phyloP scores from a whole-genome alignment of 2,329 filamentous ascomycete species.

The Davidsoniella australis region DNA sequence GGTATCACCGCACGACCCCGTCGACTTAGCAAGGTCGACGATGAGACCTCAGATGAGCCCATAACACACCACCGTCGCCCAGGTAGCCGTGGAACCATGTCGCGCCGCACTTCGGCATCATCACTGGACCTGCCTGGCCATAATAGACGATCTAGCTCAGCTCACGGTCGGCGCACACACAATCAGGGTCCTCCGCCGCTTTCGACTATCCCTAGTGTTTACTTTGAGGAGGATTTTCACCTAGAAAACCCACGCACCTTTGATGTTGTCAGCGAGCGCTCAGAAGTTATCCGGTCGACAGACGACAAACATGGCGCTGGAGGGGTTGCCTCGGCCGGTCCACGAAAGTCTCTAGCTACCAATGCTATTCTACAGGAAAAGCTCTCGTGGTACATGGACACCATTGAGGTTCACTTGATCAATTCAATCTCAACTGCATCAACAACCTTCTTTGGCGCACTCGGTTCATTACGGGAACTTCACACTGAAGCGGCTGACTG shows the following conservation, averaged over 20 bases:
- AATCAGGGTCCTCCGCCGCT: conserved; percentile 65
- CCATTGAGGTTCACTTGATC: conserved; percentile 91
- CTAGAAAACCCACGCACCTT: conserved; percentile 93
- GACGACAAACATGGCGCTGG: conserved; percentile 40
- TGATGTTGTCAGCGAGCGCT: conserved; percentile 88
- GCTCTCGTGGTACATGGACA: conserved; percentile 99
- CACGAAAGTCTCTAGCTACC: conserved; percentile 76
- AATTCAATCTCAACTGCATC: conserved; percentile 92
- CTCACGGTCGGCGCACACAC: conserved; percentile 29
- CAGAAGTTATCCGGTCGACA: conserved; percentile 69
- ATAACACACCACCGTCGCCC: conserved; percentile 23
- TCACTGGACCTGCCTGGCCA: conserved; percentile 20
- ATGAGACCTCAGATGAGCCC: conserved; percentile 22
- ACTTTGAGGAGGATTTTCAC: conserved; percentile 89
- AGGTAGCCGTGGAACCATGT: conserved; percentile 24
- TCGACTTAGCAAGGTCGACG: background rate
- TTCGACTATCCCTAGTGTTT: conserved; percentile 81
- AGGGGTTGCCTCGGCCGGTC: conserved; percentile 28
- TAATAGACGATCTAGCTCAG: conserved; percentile 5
- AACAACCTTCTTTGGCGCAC: conserved; percentile 85
- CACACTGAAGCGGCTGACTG: conserved; percentile 87
- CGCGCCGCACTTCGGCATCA: conserved; percentile 26
- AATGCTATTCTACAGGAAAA: conserved; percentile 98
- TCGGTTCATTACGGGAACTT: conserved; percentile 78
- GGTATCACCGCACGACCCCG: background rate